phyloP scores from a whole-genome alignment of 2,329 filamentous ascomycete genomes.

The Sporothrix pseudoabietina region DNA sequence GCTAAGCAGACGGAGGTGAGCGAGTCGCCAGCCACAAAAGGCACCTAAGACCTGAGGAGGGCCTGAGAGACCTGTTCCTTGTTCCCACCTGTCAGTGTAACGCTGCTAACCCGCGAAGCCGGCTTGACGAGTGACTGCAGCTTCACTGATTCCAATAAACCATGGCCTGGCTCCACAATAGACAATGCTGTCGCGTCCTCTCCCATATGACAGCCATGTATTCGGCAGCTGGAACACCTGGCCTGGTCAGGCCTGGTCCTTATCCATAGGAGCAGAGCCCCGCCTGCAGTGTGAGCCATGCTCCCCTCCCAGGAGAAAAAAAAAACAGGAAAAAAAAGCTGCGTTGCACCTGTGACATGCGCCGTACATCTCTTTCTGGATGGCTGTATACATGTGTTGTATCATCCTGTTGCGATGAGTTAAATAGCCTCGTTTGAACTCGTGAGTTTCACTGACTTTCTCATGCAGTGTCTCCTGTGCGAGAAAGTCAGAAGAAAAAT shows the following conservation, averaged over 20 bases:
- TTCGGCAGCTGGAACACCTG: conserved; percentile 9
- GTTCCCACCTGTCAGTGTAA: conserved; percentile 16
- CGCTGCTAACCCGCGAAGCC: conserved; percentile 30
- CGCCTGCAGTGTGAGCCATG: not conserved
- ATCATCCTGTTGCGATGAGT: conserved; percentile 6
- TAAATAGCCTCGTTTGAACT: conserved; percentile 13
- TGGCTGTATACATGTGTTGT: conserved; percentile 30
- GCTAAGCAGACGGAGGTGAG: not conserved
- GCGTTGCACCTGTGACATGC: conserved; percentile 19
- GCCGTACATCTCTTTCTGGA: conserved; percentile 32
- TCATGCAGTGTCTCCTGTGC: not conserved
- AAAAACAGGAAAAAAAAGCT: not conserved
- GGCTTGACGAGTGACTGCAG: conserved; percentile 32
- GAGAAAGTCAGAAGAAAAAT: not conserved
- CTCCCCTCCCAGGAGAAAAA: not conserved
- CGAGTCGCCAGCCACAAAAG: not conserved
- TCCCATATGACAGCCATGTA: conserved; percentile 19
- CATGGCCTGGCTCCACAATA: conserved; percentile 18
- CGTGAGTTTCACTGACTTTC: not conserved
- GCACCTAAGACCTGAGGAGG: not conserved
- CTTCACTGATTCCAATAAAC: conserved; percentile 23
- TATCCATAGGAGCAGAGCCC: not conserved
- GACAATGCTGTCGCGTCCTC: too few relatives aligned
- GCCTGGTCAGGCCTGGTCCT: conserved; percentile 5
- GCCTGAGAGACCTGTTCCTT: not conserved